phyloP scores from a whole-genome alignment of 148 eudicot genomes.

The Vaccinium macrocarpon region DNA sequence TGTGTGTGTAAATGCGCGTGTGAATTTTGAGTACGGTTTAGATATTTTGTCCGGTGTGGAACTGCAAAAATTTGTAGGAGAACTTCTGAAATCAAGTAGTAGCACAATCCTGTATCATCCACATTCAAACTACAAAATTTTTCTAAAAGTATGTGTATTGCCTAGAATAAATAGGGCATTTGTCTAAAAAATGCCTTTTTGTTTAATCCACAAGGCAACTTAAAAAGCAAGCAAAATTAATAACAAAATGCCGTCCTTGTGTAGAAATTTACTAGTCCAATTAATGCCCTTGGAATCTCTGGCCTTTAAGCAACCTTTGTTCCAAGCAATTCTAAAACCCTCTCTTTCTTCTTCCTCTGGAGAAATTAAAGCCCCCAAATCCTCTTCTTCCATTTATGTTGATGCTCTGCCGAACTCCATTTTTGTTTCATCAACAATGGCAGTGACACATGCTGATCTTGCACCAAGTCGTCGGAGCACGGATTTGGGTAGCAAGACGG shows the following conservation, averaged over 20 bases:
- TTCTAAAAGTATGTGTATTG: not conserved
- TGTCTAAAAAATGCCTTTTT: not conserved
- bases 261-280: conserved; percentile 18
- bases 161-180: not conserved
- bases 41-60: accelerated
- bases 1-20: not conserved
- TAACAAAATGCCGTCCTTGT: not conserved
- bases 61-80: not conserved
- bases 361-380: conserved; percentile 6
- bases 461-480: conserved; percentile 31
- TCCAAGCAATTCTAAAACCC: conserved; percentile 71
- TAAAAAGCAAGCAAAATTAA: conserved; percentile 11
- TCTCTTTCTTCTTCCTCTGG: not conserved
- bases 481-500: conserved; percentile 40
- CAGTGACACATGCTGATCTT: conserved; percentile 58
- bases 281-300: conserved; percentile 49
- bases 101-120: not conserved
- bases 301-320: conserved; percentile 92
- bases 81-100: not conserved
- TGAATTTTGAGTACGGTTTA: too few relatives aligned
- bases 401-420: not conserved
- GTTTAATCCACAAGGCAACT: conserved; percentile 7
- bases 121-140: not conserved
- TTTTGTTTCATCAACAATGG: conserved; percentile 29
- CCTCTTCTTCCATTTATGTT: conserved; percentile 11